Conservation (phyloP, 176 grass and related monocot species). For the sorghum (Sorghum bicolor) region DNA sequence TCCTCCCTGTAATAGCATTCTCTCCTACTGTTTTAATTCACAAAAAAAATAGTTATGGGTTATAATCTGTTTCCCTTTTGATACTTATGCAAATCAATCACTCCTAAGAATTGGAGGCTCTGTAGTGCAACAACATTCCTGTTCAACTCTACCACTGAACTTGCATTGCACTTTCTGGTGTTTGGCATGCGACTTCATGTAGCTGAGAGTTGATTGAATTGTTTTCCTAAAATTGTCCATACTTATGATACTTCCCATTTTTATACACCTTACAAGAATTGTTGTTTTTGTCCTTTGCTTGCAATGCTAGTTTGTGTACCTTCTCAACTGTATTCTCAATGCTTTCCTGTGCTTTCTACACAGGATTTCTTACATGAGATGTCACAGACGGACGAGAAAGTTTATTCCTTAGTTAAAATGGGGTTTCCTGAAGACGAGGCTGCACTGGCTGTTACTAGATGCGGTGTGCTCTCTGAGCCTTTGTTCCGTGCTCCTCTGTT, state of each 20-base stretch:
- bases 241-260: neutral
- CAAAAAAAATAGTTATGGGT: no score
- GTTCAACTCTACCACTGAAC: neutral
- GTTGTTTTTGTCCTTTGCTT: neutral
- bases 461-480: conserved; percentile 53
- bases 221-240: no score
- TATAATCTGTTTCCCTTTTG: neutral
- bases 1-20: no score
- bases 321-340: neutral
- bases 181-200: neutral
- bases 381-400: conserved; percentile 52
- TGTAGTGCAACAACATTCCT: neutral
- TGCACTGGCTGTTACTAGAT: conserved; percentile 66
- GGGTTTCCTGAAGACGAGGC: conserved; percentile 67
- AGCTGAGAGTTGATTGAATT: no score
- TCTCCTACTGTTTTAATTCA: no score
- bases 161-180: neutral
- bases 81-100: neutral
- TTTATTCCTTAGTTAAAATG: conserved; percentile 59
- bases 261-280: neutral
- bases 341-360: conserved; percentile 2
- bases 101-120: neutral
- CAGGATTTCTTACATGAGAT: conserved; percentile 74
- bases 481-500: neutral
- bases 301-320: neutral